Conservation (phyloP, 345 rosid genomes). For the Brassica incana region DNA sequence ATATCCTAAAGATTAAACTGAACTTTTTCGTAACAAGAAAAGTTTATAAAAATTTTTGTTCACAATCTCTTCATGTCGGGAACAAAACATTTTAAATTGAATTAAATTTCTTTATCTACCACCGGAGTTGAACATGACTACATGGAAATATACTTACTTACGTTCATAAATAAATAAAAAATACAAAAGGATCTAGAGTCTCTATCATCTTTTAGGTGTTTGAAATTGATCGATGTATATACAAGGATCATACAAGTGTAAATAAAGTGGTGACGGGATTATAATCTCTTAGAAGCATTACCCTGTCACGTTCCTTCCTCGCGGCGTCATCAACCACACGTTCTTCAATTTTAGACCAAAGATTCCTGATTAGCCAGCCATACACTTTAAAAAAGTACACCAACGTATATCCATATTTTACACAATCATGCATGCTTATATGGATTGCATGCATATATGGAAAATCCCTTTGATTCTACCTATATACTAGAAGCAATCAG, state of each 20-base stretch:
- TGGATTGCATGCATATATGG: not conserved
- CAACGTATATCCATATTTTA: not conserved
- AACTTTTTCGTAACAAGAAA: not conserved
- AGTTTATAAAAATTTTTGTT: not conserved
- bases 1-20: slow-evolving; percentile 4
- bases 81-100: not conserved
- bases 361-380: slow-evolving; percentile 31
- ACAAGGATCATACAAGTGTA: too few relatives aligned
- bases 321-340: slow-evolving; percentile 39
- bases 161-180: not conserved
- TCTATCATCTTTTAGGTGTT: slow-evolving; percentile 9
- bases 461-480: not conserved
- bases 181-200: slow-evolving; percentile 12
- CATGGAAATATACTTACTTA: not conserved
- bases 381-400: slow-evolving; percentile 25
- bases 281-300: slow-evolving; percentile 26
- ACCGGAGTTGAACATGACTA: not conserved
- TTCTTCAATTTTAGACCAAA: slow-evolving; percentile 25
- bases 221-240: slow-evolving; percentile 21
- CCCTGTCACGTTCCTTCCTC: slow-evolving; percentile 38
- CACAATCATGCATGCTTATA: not conserved
- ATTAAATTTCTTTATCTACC: not conserved
- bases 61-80: not conserved
- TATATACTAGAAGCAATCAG: not conserved
- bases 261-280: slow-evolving; percentile 26